A percentile compares a stretch with the other conserved stretches of the same genome.
These are phyloP conservation scores for Chaetomiaceae sp. DNA, from an alignment of 2,329 filamentous ascomycete genomes.

Conservation along the genomic window DNA sequence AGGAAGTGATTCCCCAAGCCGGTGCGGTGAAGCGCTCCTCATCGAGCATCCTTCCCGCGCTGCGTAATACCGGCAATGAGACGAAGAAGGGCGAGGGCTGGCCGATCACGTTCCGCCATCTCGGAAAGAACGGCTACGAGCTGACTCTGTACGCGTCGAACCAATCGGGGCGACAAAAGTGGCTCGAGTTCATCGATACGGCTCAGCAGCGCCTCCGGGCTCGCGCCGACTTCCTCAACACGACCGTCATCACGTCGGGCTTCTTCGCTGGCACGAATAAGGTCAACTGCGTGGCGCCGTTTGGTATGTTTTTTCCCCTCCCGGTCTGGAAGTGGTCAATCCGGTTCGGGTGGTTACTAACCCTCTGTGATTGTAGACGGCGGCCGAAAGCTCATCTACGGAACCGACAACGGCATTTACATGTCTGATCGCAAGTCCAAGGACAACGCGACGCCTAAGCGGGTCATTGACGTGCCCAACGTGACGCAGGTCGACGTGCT, in stretches of 20 bases:
- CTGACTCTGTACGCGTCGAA: conserved; percentile 83
- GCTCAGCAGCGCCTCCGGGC: conserved; percentile 84
- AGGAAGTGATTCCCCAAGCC: conserved; percentile 79
- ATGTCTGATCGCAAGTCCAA: conserved; percentile 86
- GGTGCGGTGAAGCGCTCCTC: conserved; percentile 82
- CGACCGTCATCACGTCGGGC: conserved; percentile 53
- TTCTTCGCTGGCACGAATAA: conserved; percentile 66
- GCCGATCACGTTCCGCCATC: conserved; percentile 92
- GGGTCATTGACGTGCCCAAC: conserved; percentile 77
- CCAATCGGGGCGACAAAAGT: conserved; percentile 84
- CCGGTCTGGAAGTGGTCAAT: background rate
- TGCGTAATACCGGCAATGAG: conserved; percentile 43
- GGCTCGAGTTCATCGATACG: conserved; percentile 90
- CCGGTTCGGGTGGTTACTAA: conserved; percentile 17
- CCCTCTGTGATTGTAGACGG: conserved; percentile 60
- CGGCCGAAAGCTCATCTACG: conserved; percentile 88
- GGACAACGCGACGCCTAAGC: conserved; percentile 67
- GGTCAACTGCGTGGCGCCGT: conserved; percentile 91
- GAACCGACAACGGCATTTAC: conserved; percentile 91
- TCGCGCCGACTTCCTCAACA: conserved; percentile 86
- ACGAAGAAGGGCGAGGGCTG: conserved; percentile 70
- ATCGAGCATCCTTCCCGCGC: conserved; percentile 68
- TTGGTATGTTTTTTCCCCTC: conserved; percentile 56
- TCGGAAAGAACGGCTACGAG: conserved; percentile 94
- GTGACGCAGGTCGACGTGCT: conserved; percentile 96